These are phyloP conservation scores for Hericium rajendrae DNA, from an alignment of 768 basidiomycete genomes.

Conservation along the genomic window DNA sequence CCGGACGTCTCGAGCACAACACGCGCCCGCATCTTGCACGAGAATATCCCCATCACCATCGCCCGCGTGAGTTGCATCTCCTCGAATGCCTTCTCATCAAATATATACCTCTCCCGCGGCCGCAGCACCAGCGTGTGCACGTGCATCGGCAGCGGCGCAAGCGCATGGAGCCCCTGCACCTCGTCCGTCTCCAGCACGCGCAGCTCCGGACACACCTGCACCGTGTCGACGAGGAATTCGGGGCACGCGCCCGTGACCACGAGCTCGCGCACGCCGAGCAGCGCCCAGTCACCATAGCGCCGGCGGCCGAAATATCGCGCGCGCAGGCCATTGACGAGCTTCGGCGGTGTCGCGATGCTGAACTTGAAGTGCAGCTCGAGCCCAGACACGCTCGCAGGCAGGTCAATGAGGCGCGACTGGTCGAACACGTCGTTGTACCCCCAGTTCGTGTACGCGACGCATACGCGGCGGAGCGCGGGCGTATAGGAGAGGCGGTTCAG, in stretches of 20 bases:
- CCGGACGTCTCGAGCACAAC: background rate
- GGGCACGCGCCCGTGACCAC: slow-evolving; percentile 16
- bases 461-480: slow-evolving; percentile 25
- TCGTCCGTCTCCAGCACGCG: slow-evolving; percentile 13
- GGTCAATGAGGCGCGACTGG: slow-evolving; percentile 19
- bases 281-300: slow-evolving; percentile 6
- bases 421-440: slow-evolving; percentile 27
- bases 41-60: background rate
- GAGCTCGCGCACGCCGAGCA: slow-evolving; percentile 18
- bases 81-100: background rate
- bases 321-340: slow-evolving; percentile 17
- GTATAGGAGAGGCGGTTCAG: slow-evolving; percentile 16
- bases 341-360: slow-evolving; percentile 11
- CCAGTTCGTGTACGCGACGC: slow-evolving; percentile 24
- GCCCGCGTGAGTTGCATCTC: background rate
- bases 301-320: slow-evolving; percentile 8
- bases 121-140: slow-evolving; percentile 5
- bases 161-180: background rate
- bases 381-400: slow-evolving; percentile 24
- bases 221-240: slow-evolving; percentile 16
- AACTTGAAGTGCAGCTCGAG: slow-evolving; percentile 27
- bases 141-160: slow-evolving; percentile 4
- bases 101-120: background rate
- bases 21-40: background rate
- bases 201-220: slow-evolving; percentile 16